These are phyloP conservation scores for Capronia coronata DNA, from an alignment of 2,329 filamentous ascomycete genomes.

Conservation along the genomic window DNA sequence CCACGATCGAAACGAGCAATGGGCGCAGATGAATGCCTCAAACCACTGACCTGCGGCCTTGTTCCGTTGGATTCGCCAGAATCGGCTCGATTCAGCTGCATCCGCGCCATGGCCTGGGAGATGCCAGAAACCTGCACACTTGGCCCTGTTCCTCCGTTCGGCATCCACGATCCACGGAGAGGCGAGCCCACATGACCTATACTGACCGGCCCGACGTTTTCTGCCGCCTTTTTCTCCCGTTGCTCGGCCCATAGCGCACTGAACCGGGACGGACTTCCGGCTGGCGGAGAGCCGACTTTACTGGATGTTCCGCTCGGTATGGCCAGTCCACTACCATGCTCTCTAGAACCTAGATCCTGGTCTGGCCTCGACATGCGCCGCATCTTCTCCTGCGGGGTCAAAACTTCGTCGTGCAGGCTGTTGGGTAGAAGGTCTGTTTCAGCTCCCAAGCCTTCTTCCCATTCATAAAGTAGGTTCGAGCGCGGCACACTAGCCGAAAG, in stretches of 20 bases:
- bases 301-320: conserved; percentile 44
- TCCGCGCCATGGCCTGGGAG: conserved; percentile 28
- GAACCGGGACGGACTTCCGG: conserved; percentile 55
- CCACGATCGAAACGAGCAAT: conserved; percentile 39
- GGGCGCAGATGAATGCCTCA: conserved; percentile 32
- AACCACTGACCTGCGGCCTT: conserved; percentile 29
- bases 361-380: conserved; percentile 55
- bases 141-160: conserved; percentile 17
- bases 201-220: conserved; percentile 40
- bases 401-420: conserved; percentile 56
- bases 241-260: conserved; percentile 52
- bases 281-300: conserved; percentile 51
- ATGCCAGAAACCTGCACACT: conserved; percentile 26
- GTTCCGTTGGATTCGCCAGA: conserved; percentile 27
- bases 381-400: conserved; percentile 56
- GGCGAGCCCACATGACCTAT: conserved; percentile 61
- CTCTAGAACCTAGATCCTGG: conserved; percentile 42
- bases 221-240: conserved; percentile 47
- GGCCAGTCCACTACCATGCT: conserved; percentile 47
- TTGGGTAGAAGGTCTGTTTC: conserved; percentile 85
- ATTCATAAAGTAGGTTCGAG: conserved; percentile 46
- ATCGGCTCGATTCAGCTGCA: conserved; percentile 39
- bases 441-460: conserved; percentile 64
- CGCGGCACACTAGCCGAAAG: conserved; percentile 57
- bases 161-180: conserved; percentile 52